Evolutionary conservation across 2,329 filamentous ascomycete species (phyloP).

Genomic region (Colletotrichum filicis): DNA sequence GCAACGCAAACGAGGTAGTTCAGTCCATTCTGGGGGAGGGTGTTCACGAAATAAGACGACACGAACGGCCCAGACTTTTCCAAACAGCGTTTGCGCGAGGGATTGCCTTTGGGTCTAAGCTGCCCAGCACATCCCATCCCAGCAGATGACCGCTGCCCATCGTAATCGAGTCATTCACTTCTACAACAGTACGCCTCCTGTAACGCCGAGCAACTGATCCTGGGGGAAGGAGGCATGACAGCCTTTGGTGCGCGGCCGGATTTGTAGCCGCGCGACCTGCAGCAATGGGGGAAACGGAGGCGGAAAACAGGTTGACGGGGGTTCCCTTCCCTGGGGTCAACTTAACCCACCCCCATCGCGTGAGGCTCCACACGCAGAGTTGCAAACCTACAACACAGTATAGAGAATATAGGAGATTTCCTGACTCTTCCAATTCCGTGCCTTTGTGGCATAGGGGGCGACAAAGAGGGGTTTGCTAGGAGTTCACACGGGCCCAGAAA

Average conservation of each 20-base stretch:
- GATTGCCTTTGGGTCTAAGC: neutral
- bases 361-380: neutral
- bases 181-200: neutral
- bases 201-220: neutral
- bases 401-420: neutral
- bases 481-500: neutral
- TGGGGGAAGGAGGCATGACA: neutral
- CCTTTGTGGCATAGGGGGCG: neutral
- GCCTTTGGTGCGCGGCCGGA: neutral
- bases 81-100: neutral
- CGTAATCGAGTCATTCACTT: constrained; percentile 12
- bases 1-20: neutral
- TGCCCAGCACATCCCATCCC: neutral
- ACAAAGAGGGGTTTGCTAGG: neutral
- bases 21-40: neutral
- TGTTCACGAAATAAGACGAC: constrained; percentile 5
- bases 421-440: neutral
- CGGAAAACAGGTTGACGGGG: neutral
- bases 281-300: neutral
- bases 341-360: neutral
- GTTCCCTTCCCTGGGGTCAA: neutral
- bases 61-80: neutral
- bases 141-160: neutral
- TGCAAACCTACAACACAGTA: neutral
- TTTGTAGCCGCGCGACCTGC: neutral